Percentiles rank a stretch among this genome's conserved stretches.
These are phyloP conservation scores for Rutstroemia sp. DNA, from an alignment of 2,329 filamentous ascomycete species.

Conservation along the genomic window DNA sequence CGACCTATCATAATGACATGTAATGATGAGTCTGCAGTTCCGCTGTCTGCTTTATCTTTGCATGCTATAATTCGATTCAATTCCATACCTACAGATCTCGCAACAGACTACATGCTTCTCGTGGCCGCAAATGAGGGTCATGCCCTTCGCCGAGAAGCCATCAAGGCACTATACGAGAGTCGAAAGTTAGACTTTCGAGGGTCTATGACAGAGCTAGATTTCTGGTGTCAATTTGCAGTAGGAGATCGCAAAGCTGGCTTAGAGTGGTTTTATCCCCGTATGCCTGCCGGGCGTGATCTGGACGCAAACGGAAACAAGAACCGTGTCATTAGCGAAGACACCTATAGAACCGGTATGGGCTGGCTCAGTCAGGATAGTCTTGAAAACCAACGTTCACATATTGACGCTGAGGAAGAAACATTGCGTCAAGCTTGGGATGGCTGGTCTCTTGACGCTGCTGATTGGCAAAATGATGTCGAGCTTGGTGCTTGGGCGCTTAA, in stretches of 20 bases:
- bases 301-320: constrained; percentile 61
- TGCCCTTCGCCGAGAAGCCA: constrained; percentile 57
- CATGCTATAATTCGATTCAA: constrained; percentile 78
- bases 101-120: constrained; percentile 72
- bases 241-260: constrained; percentile 83
- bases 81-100: constrained; percentile 57
- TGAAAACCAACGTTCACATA: constrained; percentile 30
- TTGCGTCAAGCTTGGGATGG: constrained; percentile 58
- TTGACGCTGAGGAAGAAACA: constrained; percentile 52
- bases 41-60: constrained; percentile 64
- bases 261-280: constrained; percentile 80
- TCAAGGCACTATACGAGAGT: constrained; percentile 62
- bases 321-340: constrained; percentile 73
- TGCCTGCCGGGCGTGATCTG: constrained; percentile 63
- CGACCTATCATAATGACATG: constrained; percentile 93
- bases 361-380: constrained; percentile 58
- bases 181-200: constrained; percentile 69
- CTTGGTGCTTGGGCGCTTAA: constrained; percentile 34
- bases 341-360: constrained; percentile 74
- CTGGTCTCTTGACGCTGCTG: constrained; percentile 58
- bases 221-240: constrained; percentile 95
- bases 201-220: constrained; percentile 76
- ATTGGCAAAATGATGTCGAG: constrained; percentile 43
- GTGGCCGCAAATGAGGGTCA: constrained; percentile 88
- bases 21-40: constrained; percentile 81